Base-by-base conservation (phyloP, 495 filamentous ascomycete genomes). In the Cetradonia linearis region DNA sequence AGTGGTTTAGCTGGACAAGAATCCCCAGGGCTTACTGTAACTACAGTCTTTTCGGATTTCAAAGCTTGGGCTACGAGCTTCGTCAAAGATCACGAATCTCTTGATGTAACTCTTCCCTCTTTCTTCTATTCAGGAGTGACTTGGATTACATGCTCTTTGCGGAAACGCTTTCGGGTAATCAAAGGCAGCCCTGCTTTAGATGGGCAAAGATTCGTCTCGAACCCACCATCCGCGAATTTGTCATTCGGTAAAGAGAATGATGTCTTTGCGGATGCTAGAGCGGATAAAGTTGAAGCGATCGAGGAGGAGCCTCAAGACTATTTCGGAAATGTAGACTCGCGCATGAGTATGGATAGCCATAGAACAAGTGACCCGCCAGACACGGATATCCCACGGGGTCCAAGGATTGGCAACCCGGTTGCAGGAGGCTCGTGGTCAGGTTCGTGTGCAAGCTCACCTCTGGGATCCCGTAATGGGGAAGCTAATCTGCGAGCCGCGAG, bases 131-230 rank as follows among this genome's bases (percentile, higher is more conserved):
- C 71, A 3, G 82, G 82, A 1, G 67, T 83, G 28, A 68, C 70
- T n/a, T 88, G 85, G 85, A 80, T 78, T 3, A 82, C 77, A 61
- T 83, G 77, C 40, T 86, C 82, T 5, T 63, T 88, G 31, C 71
- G 82, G 50, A 82, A 76, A 65, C 77, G 83, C 5, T 76, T 86
- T 27, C 81, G 85, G 7, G 69, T 88, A 38, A 74, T 85, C n/a
- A 81, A 77, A 62, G 77, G 76, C 16, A 75, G 72, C 33, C 59
- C 54, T n/a, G 53, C 60, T 56, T 57, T 62, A 3, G 42, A 67
- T 28, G 31, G 58, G 16, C 49, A 47, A 16, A 55, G 37, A 37
- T 44, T 54, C 2, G 11, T n/a, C 37, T 67, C 62, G 23, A 60
- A 55, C 25, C 56, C 62, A 20, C 55, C 65, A 23, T 67, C 65